These are phyloP conservation scores for Penicillium sp. DNA, from an alignment of 2,329 filamentous ascomycete genomes.

Conservation along the genomic window DNA sequence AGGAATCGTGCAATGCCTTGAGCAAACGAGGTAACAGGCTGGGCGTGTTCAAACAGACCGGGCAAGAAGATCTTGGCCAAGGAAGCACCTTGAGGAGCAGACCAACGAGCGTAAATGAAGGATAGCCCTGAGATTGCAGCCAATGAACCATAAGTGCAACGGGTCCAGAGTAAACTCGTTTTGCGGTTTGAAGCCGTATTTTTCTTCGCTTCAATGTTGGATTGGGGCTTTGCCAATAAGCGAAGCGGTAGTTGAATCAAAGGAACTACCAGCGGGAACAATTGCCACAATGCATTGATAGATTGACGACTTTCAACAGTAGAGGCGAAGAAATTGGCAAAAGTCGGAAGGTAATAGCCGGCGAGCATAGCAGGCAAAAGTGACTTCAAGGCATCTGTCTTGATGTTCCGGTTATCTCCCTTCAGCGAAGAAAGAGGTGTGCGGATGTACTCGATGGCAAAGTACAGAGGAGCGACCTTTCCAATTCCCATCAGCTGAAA, in stretches of 20 bases:
- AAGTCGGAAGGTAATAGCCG: background rate
- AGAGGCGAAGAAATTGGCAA: background rate
- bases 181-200: background rate
- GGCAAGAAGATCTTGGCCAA: background rate
- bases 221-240: background rate
- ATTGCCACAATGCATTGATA: background rate
- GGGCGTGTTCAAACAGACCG: background rate
- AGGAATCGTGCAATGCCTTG: background rate
- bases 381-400: background rate
- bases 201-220: background rate
- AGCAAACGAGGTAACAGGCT: background rate
- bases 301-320: background rate
- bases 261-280: background rate
- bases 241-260: background rate
- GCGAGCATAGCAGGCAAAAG: background rate
- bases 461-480: background rate
- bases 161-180: background rate
- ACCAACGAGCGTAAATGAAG: background rate
- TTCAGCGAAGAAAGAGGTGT: background rate
- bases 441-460: background rate
- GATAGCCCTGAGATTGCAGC: background rate
- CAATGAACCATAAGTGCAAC: background rate
- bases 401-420: background rate
- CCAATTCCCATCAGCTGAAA: background rate
- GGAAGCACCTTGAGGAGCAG: background rate